phyloP scores from a whole-genome alignment of 441 rosid species.

The Populus hybrid region DNA sequence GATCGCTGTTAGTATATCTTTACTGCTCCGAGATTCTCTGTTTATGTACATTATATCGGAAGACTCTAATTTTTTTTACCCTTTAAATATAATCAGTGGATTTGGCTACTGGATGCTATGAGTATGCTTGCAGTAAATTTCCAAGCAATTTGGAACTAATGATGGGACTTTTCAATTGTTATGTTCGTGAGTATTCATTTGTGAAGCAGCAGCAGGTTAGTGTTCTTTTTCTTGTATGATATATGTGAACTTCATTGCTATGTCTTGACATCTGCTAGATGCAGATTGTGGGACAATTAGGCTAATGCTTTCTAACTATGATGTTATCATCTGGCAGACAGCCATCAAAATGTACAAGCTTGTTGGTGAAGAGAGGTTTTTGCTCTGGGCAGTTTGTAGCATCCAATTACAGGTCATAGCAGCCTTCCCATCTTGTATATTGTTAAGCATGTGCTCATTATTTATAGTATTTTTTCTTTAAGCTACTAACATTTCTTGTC shows the following conservation, averaged over 20 bases:
- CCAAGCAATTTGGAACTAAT: conserved; percentile 83
- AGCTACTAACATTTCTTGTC: neutral
- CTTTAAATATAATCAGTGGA: conserved; percentile 55
- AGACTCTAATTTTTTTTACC: neutral
- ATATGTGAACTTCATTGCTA: conserved; percentile 7
- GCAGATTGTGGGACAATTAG: neutral
- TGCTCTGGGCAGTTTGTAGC: conserved; percentile 99
- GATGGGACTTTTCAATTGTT: conserved; percentile 99
- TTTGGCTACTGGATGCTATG: conserved; percentile 93
- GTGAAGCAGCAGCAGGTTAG: conserved; percentile 99
- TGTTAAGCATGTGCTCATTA: neutral
- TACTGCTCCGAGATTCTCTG: neutral
- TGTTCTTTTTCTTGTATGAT: neutral
- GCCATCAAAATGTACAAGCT: conserved; percentile 98
- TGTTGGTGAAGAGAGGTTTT: conserved; percentile 88
- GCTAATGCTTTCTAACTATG: conserved; percentile 5
- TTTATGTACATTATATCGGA: neutral
- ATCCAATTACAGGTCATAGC: conserved; percentile 88
- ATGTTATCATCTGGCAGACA: conserved; percentile 58
- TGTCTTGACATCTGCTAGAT: neutral
- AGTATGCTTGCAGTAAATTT: conserved; percentile 76
- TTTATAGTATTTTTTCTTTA: neutral
- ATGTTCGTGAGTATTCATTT: conserved; percentile 90
- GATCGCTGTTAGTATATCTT: conserved; percentile 65
- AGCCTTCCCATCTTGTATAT: neutral